These are phyloP conservation scores for Ustilago nuda DNA, from an alignment of 1,284 basidiomycete species.

Conservation along the genomic window DNA sequence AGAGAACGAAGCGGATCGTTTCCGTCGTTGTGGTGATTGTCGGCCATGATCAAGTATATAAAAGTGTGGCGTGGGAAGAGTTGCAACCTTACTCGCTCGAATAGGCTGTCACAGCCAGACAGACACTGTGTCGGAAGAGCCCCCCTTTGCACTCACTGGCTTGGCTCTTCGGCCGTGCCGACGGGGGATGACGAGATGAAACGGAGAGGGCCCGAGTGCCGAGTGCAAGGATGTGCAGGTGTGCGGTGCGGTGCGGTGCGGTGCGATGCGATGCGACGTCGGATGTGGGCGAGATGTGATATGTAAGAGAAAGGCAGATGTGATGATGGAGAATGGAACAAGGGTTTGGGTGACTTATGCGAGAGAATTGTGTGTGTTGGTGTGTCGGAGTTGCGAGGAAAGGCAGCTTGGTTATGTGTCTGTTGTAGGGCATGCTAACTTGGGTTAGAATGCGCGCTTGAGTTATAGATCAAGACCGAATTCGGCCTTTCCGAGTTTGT, in stretches of 20 bases:
- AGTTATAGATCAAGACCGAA: neutral
- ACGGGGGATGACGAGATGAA: no score
- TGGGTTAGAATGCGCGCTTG: neutral
- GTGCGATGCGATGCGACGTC: neutral
- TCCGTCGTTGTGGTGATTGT: conserved; percentile 20
- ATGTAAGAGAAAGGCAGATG: conserved; percentile 3
- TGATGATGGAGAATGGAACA: conserved; percentile 5
- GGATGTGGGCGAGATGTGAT: neutral
- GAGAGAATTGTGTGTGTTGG: neutral
- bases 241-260: neutral
- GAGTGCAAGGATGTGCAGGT: neutral
- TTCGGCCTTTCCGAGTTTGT: neutral
- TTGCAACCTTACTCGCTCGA: neutral
- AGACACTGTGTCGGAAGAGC: neutral
- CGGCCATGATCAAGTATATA: conserved; percentile 15
- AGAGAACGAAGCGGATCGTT: conserved; percentile 39
- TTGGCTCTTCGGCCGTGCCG: neutral
- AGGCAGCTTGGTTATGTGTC: neutral
- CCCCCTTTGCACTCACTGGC: neutral
- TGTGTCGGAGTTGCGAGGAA: neutral
- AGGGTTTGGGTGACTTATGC: conserved; percentile 14
- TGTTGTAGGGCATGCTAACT: neutral
- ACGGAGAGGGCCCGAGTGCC: neutral
- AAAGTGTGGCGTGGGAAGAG: neutral
- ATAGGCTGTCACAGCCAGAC: no score